These are phyloP conservation scores for Linum trigynum DNA, from an alignment of 345 rosid species.

Conservation along the genomic window DNA sequence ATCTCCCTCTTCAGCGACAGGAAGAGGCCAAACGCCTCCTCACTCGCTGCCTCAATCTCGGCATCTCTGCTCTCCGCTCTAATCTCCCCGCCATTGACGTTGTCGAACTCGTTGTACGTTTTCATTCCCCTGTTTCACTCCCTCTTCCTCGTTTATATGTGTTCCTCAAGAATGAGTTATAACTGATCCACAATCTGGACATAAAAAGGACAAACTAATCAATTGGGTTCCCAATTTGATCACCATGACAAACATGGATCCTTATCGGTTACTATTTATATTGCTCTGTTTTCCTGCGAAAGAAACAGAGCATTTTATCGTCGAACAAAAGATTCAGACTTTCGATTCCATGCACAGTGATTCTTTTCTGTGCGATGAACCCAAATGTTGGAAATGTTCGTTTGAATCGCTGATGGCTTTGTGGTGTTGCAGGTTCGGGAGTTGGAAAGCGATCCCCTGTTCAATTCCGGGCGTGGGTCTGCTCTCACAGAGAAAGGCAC, in stretches of 20 bases:
- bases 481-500: conserved; percentile 80
- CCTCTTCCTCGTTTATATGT: not conserved
- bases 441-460: conserved; percentile 79
- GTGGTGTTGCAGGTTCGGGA: conserved; percentile 47
- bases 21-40: conserved; percentile 80
- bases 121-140: not conserved
- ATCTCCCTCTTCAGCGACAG: conserved; percentile 67
- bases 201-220: not conserved
- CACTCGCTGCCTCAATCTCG: conserved; percentile 75
- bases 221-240: no score
- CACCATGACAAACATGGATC: no score
- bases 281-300: no score
- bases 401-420: not conserved
- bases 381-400: not conserved
- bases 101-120: conserved; percentile 77
- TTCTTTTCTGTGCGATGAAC: no score
- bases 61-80: conserved; percentile 73
- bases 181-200: no score
- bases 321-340: no score
- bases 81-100: conserved; percentile 73
- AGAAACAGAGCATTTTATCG: no score
- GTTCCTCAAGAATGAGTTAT: no score
- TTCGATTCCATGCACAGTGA: no score
- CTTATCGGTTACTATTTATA: no score
- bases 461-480: conserved; percentile 94